Evolutionary conservation across 768 basidiomycete genomes (phyloP).

Genomic region (Austroboletus eburneus): DNA sequence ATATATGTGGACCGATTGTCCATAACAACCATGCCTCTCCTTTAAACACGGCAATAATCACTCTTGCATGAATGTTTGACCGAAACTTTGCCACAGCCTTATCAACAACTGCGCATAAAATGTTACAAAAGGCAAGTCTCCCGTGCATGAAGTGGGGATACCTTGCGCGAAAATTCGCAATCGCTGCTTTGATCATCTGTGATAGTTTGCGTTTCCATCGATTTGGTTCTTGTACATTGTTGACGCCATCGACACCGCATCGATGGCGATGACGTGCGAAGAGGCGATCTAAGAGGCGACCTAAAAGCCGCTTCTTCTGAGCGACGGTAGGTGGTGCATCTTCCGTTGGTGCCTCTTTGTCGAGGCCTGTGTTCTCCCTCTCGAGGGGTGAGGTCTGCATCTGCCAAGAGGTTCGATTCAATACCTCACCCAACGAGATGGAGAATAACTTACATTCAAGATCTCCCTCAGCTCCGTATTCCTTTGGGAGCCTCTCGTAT

Average conservation of each 20-base stretch:
- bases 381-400: conserved; percentile 1
- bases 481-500: not conserved
- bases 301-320: conserved; percentile 3
- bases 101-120: conserved; percentile 18
- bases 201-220: conserved; percentile 13
- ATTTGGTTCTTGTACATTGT: conserved; percentile 9
- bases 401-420: conserved; percentile 14
- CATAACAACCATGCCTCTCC: not conserved
- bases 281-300: conserved; percentile 2
- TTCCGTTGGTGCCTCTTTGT: conserved; percentile 1
- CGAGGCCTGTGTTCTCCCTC: conserved; percentile 5
- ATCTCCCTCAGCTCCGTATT: conserved; percentile 13
- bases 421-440: not conserved
- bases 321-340: conserved; percentile 6
- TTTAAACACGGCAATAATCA: not conserved
- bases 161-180: conserved; percentile 24
- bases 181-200: conserved; percentile 15
- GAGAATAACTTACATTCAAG: conserved; percentile 13
- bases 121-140: conserved; percentile 21
- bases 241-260: conserved; percentile 1
- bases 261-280: conserved; percentile 2
- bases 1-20: conserved; percentile 9
- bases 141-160: conserved; percentile 9
- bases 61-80: conserved; percentile 3
- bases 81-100: conserved; percentile 17